Evolutionary conservation across 495 filamentous ascomycete species (phyloP).

Genomic region (Penicillium taxi): DNA sequence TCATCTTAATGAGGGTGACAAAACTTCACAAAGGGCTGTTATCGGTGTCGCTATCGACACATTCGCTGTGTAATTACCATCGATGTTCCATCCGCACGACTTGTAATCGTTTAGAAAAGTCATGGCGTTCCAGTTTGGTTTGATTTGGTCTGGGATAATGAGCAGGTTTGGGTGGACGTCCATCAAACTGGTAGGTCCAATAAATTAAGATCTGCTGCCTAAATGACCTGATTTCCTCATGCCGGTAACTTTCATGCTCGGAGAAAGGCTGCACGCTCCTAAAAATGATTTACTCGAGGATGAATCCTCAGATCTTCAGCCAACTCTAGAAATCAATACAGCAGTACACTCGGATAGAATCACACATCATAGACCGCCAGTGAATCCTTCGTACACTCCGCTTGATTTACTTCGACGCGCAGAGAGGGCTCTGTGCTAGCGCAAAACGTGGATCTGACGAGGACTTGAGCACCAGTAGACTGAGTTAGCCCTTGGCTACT

Average conservation of each 20-base stretch:
- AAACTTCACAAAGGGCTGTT: slow-evolving; percentile 34
- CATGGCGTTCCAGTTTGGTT: slow-evolving; percentile 22
- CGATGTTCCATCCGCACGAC: slow-evolving; percentile 27
- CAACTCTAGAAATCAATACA: neutral
- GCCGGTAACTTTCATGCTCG: slow-evolving; percentile 30
- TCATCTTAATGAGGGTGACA: slow-evolving; percentile 27
- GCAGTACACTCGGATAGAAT: neutral
- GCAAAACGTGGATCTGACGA: slow-evolving; percentile 25
- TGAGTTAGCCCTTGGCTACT: too few relatives aligned
- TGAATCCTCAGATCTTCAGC: neutral
- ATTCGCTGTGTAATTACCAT: slow-evolving; percentile 27
- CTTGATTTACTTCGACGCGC: slow-evolving; percentile 19
- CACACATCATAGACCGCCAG: neutral
- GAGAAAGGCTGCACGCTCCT: too few relatives aligned
- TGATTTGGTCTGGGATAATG: slow-evolving; percentile 28
- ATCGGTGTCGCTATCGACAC: slow-evolving; percentile 35
- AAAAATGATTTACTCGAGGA: slow-evolving; percentile 12
- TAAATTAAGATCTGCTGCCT: too few relatives aligned
- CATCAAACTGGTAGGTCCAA: slow-evolving; percentile 19
- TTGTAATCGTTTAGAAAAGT: slow-evolving; percentile 28
- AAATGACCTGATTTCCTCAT: neutral
- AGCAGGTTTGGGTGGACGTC: slow-evolving; percentile 30
- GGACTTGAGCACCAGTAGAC: slow-evolving; percentile 26
- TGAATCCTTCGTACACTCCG: neutral
- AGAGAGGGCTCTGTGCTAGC: slow-evolving; percentile 30